Evolutionary conservation across 352 stramenopile species (phyloP).

Genomic region (Globisporangium acanthophoron): DNA sequence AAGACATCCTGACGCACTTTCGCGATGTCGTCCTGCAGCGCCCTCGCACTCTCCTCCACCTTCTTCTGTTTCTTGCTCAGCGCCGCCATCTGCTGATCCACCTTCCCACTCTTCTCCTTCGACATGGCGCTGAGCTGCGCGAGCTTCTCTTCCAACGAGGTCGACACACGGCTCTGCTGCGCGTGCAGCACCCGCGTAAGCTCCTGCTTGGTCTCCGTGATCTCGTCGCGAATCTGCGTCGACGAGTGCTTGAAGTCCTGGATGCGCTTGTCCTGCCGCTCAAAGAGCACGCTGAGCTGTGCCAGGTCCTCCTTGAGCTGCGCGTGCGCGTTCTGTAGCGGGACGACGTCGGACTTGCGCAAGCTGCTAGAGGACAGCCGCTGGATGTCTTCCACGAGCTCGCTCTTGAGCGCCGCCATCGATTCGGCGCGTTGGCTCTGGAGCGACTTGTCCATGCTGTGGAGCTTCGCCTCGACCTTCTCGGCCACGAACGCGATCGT

Average conservation of each 20-base stretch:
- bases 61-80: slow-evolving; percentile 59
- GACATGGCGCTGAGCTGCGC: slow-evolving; percentile 29
- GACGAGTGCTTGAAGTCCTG: slow-evolving; percentile 46
- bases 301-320: slow-evolving; percentile 57
- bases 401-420: slow-evolving; percentile 42
- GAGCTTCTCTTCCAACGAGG: slow-evolving; percentile 52
- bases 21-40: slow-evolving; percentile 32
- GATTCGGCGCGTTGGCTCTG: slow-evolving; percentile 47
- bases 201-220: slow-evolving; percentile 47
- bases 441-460: slow-evolving; percentile 44
- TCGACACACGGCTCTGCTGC: slow-evolving; percentile 36
- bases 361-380: slow-evolving; percentile 34
- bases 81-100: slow-evolving; percentile 44
- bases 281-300: slow-evolving; percentile 45
- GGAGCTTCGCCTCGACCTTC: slow-evolving; percentile 65
- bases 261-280: slow-evolving; percentile 61
- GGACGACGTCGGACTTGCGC: slow-evolving; percentile 44
- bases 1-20: slow-evolving; percentile 36
- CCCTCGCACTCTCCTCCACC: slow-evolving; percentile 39
- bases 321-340: slow-evolving; percentile 51
- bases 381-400: slow-evolving; percentile 56
- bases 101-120: slow-evolving; percentile 42
- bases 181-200: slow-evolving; percentile 47
- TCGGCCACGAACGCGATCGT: slow-evolving; percentile 54
- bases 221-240: slow-evolving; percentile 43